Conservation (phyloP, 1,139 yeast species). For the Debaryomyces sp. region DNA sequence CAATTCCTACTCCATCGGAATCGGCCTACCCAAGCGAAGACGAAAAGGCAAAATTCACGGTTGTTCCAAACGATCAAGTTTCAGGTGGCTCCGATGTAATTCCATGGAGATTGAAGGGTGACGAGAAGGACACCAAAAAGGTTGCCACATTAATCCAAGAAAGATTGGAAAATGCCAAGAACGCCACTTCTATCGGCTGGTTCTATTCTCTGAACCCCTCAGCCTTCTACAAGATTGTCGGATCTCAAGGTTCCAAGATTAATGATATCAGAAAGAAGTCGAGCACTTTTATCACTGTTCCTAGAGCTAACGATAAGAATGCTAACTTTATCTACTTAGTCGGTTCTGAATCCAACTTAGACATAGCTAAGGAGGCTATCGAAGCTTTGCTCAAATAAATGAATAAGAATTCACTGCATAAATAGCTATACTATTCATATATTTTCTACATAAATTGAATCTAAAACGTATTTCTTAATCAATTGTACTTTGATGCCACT, state of each 20-base stretch:
- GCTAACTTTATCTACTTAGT: conserved; percentile 31
- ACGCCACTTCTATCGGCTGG: conserved; percentile 42
- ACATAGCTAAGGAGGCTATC: conserved; percentile 30
- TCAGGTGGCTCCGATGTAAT: conserved; percentile 36
- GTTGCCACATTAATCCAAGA: conserved; percentile 39
- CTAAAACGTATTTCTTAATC: neutral
- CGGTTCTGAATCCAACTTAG: conserved; percentile 35
- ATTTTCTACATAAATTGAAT: neutral
- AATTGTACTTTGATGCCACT: neutral
- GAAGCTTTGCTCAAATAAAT: conserved; percentile 17
- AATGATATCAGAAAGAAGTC: conserved; percentile 62
- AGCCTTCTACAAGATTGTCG: conserved; percentile 62
- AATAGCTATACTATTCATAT: neutral
- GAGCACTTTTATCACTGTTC: conserved; percentile 64
- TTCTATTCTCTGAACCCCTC: conserved; percentile 37
- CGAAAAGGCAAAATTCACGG: conserved; percentile 47
- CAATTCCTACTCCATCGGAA: conserved; percentile 52
- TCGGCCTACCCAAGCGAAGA: conserved; percentile 51
- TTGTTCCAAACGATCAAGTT: conserved; percentile 31
- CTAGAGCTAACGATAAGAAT: conserved; percentile 57
- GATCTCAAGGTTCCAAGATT: conserved; percentile 75
- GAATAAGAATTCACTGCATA: neutral
- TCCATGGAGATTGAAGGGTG: conserved; percentile 68
- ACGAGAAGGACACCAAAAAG: conserved; percentile 39
- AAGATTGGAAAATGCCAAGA: conserved; percentile 37